A percentile compares a stretch with the other conserved stretches of the same genome.
Evolutionary conservation across 1,139 yeast genomes (phyloP).

Genomic region (Magnusiomyces sp.): DNA sequence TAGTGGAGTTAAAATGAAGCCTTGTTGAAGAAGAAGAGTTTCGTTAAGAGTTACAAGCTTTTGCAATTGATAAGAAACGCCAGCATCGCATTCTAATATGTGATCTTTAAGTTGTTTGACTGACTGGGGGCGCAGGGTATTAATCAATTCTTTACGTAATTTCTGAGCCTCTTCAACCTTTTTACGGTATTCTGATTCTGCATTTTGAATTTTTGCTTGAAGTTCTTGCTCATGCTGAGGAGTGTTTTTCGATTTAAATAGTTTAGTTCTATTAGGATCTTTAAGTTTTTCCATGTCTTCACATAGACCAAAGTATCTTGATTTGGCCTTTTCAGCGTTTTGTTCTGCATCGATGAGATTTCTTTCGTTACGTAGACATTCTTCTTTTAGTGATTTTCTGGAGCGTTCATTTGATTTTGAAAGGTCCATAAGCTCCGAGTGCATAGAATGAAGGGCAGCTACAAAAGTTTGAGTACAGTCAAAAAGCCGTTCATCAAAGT

Average conservation of each 20-base stretch:
- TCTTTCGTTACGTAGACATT: conserved; percentile 71
- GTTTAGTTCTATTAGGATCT: conserved; percentile 73
- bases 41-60: conserved; percentile 86
- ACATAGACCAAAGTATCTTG: conserved; percentile 70
- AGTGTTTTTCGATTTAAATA: conserved; percentile 66
- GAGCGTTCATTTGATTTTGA: conserved; percentile 59
- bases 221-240: conserved; percentile 92
- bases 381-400: conserved; percentile 73
- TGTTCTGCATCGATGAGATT: conserved; percentile 74
- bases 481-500: conserved; percentile 66
- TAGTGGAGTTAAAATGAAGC: conserved; percentile 73
- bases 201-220: conserved; percentile 66
- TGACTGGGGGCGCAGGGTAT: conserved; percentile 67
- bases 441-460: conserved; percentile 73
- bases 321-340: conserved; percentile 82
- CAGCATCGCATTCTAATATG: conserved; percentile 79
- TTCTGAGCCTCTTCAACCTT: conserved; percentile 68
- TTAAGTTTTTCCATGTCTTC: conserved; percentile 79
- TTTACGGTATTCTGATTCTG: conserved; percentile 78
- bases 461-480: conserved; percentile 72
- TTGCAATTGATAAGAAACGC: conserved; percentile 77
- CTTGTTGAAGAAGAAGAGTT: conserved; percentile 72
- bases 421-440: conserved; percentile 73
- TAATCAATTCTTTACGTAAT: conserved; percentile 62
- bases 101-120: conserved; percentile 67